Conservation (phyloP, 495 filamentous ascomycete species). For the Cenococcum geophilum region DNA sequence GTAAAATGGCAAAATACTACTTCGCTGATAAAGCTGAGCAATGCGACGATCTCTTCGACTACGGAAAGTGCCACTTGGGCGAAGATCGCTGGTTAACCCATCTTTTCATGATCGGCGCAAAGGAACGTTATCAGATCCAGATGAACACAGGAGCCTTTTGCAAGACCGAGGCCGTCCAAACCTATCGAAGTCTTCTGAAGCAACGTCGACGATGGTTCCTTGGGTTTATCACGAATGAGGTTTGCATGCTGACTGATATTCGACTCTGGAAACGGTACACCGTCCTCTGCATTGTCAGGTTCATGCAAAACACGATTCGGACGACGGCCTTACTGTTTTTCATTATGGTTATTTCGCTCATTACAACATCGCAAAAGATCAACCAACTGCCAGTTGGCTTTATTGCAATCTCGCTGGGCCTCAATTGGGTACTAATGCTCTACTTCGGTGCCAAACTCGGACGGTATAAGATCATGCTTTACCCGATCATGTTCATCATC, state of each 20-base stretch:
- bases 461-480: constrained; percentile 88
- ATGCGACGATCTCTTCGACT: constrained; percentile 95
- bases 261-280: constrained; percentile 90
- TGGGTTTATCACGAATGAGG: constrained; percentile 97
- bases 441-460: constrained; percentile 86
- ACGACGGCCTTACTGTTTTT: constrained; percentile 95
- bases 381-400: constrained; percentile 83
- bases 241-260: constrained; percentile 94
- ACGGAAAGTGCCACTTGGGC: constrained; percentile 88
- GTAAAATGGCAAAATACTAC: constrained; percentile 97
- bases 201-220: constrained; percentile 96
- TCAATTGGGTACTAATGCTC: constrained; percentile 95
- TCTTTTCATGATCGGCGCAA: constrained; percentile 97
- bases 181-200: constrained; percentile 79
- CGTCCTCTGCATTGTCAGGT: constrained; percentile 77
- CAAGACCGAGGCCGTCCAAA: constrained; percentile 96
- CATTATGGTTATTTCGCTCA: constrained; percentile 82
- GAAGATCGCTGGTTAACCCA: constrained; percentile 98
- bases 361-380: constrained; percentile 75
- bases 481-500: constrained; percentile 90
- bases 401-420: constrained; percentile 86
- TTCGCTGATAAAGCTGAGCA: constrained; percentile 97
- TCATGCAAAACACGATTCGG: constrained; percentile 95
- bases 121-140: constrained; percentile 89
- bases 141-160: constrained; percentile 97